Percentiles rank a stretch among this genome's conserved stretches.
Evolutionary conservation across 352 stramenopile species (phyloP).

Genomic region (Pythium diclinum): DNA sequence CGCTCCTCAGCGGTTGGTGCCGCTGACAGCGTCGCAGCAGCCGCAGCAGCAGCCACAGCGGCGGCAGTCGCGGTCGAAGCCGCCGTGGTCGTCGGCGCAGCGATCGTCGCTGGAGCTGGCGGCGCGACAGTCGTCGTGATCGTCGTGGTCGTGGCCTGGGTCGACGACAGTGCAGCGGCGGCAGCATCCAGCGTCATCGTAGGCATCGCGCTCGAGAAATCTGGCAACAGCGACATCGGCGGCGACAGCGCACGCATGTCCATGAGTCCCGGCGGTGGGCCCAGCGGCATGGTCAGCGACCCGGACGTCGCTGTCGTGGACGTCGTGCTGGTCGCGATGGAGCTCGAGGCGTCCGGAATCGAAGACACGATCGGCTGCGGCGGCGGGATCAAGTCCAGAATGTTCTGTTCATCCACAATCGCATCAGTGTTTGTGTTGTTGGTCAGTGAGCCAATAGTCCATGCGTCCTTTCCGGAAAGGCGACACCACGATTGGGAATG

Average conservation of each 20-base stretch:
- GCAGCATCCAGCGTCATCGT: conserved; percentile 35
- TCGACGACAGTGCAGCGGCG: conserved; percentile 5
- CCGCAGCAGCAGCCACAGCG: conserved; percentile 6
- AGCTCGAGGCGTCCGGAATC: conserved; percentile 3
- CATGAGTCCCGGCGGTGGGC: conserved; percentile 58
- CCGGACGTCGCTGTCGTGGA: conserved; percentile 18
- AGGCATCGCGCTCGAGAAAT: conserved; percentile 46
- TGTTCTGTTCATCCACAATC: conserved; percentile 41
- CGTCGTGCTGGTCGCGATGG: conserved; percentile 21
- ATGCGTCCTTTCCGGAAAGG: too few species aligned
- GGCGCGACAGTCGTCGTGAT: conserved; percentile 12
- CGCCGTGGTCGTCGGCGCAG: conserved; percentile 6
- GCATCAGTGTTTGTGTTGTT: too few species aligned
- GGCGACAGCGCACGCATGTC: conserved; percentile 65
- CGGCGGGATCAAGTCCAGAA: conserved; percentile 74
- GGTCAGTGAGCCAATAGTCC: neutral
- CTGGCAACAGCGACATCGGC: conserved; percentile 60
- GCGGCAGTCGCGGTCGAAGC: conserved; percentile 1
- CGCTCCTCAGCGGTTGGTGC: conserved; percentile 26
- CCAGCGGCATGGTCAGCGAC: conserved; percentile 53
- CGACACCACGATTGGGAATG: too few species aligned
- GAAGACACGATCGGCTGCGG: conserved; percentile 24
- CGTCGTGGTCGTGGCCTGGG: conserved; percentile 5
- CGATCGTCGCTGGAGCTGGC: conserved; percentile 2
- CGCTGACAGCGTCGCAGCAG: neutral